Evolutionary conservation across 164 flowering plant genomes (phyloP).

Genomic region (Warburgia ugandensis): DNA sequence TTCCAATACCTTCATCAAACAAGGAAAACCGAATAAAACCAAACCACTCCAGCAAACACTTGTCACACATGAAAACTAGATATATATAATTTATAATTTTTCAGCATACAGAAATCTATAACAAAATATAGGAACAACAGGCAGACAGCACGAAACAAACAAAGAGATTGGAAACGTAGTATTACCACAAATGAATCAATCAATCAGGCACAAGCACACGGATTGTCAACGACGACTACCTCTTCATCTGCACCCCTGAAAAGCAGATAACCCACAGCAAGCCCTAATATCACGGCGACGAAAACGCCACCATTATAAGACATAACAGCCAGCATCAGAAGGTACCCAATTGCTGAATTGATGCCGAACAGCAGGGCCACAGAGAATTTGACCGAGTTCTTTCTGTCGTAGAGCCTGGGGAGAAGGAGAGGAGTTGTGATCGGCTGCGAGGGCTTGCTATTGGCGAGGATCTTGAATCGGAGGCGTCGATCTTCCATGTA

Average conservation of each 20-base stretch:
- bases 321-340: constrained; percentile 79
- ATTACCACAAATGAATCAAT: too few relatives aligned
- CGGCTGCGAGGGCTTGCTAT: constrained; percentile 1
- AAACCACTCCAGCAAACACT: too few relatives aligned
- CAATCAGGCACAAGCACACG: constrained; percentile 63
- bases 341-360: constrained; percentile 61
- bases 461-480: constrained; percentile 26
- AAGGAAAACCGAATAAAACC: too few relatives aligned
- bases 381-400: constrained; percentile 17
- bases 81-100: too few relatives aligned
- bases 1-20: too few relatives aligned
- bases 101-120: too few relatives aligned
- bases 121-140: too few relatives aligned
- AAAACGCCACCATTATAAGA: constrained; percentile 73
- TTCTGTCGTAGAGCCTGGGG: constrained; percentile 1
- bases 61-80: too few relatives aligned
- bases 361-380: constrained; percentile 39
- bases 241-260: constrained; percentile 40
- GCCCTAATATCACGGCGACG: constrained; percentile 54
- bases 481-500: constrained; percentile 72
- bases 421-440: constrained; percentile 20
- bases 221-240: constrained; percentile 24
- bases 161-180: too few relatives aligned
- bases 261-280: constrained; percentile 42
- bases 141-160: too few relatives aligned